Evolutionary conservation across 129 eudicot species (phyloP).

Genomic region (Gnaphalium uliginosum): DNA sequence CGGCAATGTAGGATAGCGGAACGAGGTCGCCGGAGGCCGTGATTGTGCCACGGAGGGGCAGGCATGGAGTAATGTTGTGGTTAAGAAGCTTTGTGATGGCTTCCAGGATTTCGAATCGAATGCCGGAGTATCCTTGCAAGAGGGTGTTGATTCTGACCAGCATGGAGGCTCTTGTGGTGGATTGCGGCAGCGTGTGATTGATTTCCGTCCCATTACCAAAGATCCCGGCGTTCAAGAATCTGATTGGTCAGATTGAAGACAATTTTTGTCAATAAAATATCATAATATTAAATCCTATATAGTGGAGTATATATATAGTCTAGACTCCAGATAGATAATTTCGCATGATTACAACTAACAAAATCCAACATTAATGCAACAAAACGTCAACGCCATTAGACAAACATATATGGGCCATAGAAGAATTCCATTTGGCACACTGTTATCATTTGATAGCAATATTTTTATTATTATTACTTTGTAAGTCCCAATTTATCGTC

Average conservation of each 20-base stretch:
- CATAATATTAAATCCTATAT: neutral
- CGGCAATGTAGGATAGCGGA: conserved; percentile 76
- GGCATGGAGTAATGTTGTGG: conserved; percentile 63
- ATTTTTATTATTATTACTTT: no score
- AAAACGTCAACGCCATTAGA: neutral
- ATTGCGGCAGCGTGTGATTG: conserved; percentile 54
- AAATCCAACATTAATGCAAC: neutral
- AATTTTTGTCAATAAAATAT: neutral
- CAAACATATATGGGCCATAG: neutral
- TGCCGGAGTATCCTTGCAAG: conserved; percentile 76
- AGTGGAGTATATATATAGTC: no score
- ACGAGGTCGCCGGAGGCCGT: conserved; percentile 71
- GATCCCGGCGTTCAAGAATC: conserved; percentile 72
- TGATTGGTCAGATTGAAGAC: conserved; percentile 9
- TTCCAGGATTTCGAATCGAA: conserved; percentile 67
- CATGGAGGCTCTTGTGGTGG: conserved; percentile 71
- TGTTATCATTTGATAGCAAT: neutral
- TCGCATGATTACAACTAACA: neutral
- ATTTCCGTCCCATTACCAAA: conserved; percentile 55
- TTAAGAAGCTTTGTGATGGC: conserved; percentile 54
- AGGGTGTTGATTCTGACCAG: conserved; percentile 71
- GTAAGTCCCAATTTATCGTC: no score
- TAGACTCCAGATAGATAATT: neutral
- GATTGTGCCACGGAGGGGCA: conserved; percentile 69
- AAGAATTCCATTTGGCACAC: conserved; percentile 5